phyloP scores from a whole-genome alignment of 2,329 filamentous ascomycete genomes.

The Harringtonia lauricola region DNA sequence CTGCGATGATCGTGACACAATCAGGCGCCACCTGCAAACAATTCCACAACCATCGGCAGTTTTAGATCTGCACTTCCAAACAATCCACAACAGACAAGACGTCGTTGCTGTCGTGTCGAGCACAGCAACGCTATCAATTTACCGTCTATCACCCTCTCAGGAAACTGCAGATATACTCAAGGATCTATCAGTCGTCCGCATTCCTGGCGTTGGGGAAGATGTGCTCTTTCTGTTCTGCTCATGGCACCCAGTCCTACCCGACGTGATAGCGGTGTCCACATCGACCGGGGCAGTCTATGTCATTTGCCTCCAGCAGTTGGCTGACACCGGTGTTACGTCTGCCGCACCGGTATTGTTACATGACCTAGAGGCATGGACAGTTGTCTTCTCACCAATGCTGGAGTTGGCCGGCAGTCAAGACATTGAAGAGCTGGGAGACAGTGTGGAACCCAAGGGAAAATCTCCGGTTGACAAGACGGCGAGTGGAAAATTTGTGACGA shows the following conservation, averaged over 20 bases:
- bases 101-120: conserved; percentile 69
- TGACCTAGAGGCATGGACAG: conserved; percentile 63
- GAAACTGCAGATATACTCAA: conserved; percentile 21
- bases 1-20: too few relatives aligned
- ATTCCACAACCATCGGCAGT: conserved; percentile 59
- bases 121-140: conserved; percentile 58
- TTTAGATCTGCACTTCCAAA: conserved; percentile 76
- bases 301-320: conserved; percentile 33
- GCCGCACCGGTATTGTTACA: conserved; percentile 33
- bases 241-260: conserved; percentile 51
- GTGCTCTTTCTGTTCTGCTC: conserved; percentile 61
- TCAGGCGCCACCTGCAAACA: conserved; percentile 34
- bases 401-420: neutral
- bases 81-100: conserved; percentile 28
- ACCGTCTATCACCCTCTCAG: conserved; percentile 34
- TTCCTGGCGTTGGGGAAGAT: conserved; percentile 39
- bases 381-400: conserved; percentile 40
- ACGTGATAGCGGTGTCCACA: conserved; percentile 58
- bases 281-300: conserved; percentile 55
- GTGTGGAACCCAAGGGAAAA: conserved; percentile 1
- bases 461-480: neutral
- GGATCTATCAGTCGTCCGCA: conserved; percentile 32
- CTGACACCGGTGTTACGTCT: conserved; percentile 22
- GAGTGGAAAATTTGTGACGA: conserved; percentile 17
- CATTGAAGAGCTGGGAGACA: neutral